Base-by-base conservation (phyloP, 495 filamentous ascomycete genomes). In the Tuber brumale region DNA sequence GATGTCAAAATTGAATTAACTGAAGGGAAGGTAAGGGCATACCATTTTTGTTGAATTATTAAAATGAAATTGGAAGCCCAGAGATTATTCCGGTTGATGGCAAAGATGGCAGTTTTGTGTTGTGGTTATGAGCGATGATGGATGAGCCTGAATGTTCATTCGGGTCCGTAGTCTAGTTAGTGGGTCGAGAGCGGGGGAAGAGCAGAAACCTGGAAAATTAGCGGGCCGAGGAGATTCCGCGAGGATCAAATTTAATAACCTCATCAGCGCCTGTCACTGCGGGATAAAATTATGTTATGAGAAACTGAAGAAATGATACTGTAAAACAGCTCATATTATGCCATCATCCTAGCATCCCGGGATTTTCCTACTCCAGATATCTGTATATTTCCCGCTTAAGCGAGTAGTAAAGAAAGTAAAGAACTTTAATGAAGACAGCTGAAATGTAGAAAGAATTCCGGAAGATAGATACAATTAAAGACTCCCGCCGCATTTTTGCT, bases 11-110 rank as follows among this genome's bases (percentile, higher is more conserved):
- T 21, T 12, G 42, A 41, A 42, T 9, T 23, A 9, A 21, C 16
- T n/a, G 3, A 9, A 27, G 19, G 14, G 69, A 16, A 10, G 12
- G 46, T 48, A 70, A 44, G 51, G 51, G 46, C 71, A 61, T 31
- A 81, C 78, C 78, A 81, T 81, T n/a, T 74, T 77, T 74, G 71
- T 27, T 72, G 35, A 31, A 57, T 23, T 70, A 45, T 72, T 71
- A 70, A 45, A 46, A 41, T 74, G 51, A 14, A 31, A 18, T 35
- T 7, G 57, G 5, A 35, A 31, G 27, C 14, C 4, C 2, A 35
- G 35, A 31, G 6, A 0, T 31, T 66, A 8, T 16, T 57, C n/a
- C 3, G 5, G 57, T 35, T 66, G 57, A 66, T 66, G 57, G 57
- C 27, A 35, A 16, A 18, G 27, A 66, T 66, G 57, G 57, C 19